Conservation (phyloP, 305 asterid species). For the Stenogyne calaminthoides region DNA sequence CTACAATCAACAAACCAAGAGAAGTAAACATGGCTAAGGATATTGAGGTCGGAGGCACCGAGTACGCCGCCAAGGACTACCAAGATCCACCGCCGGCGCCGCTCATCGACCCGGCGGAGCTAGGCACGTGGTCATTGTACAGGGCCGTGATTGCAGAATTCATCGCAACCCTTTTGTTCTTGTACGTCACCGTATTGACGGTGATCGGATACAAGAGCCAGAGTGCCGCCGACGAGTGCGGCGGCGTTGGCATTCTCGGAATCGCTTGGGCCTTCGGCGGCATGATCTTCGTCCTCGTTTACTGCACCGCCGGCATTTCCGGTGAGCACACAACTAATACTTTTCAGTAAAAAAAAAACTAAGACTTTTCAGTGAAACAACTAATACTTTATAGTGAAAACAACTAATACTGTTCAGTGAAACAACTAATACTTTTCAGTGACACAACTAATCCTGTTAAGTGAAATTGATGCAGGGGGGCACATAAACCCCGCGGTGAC, state of each 20-base stretch:
- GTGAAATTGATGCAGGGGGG: conserved; percentile 54
- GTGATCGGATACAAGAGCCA: conserved; percentile 67
- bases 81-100: conserved; percentile 74
- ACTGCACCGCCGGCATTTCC: conserved; percentile 79
- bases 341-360: no score
- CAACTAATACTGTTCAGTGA: no score
- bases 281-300: conserved; percentile 69
- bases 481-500: conserved; percentile 71
- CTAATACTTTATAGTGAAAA: no score
- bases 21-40: conserved; percentile 47
- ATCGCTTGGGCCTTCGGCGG: conserved; percentile 86
- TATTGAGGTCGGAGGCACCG: conserved; percentile 44
- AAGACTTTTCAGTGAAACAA: no score
- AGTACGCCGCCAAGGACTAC: conserved; percentile 55
- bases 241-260: conserved; percentile 70
- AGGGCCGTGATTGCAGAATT: conserved; percentile 68
- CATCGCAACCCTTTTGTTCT: conserved; percentile 58
- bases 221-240: conserved; percentile 53
- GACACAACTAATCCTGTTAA: no score
- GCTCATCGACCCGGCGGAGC: conserved; percentile 53
- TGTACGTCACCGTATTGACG: conserved; percentile 60
- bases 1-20: not conserved
- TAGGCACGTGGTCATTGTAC: conserved; percentile 60
- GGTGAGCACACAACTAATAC: conserved; percentile 30
- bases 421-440: no score